A percentile compares a stretch with the other conserved stretches of the same genome.
Evolutionary conservation across 179 eudicot species (phyloP).

Genomic region (Vitellaria paradoxa): DNA sequence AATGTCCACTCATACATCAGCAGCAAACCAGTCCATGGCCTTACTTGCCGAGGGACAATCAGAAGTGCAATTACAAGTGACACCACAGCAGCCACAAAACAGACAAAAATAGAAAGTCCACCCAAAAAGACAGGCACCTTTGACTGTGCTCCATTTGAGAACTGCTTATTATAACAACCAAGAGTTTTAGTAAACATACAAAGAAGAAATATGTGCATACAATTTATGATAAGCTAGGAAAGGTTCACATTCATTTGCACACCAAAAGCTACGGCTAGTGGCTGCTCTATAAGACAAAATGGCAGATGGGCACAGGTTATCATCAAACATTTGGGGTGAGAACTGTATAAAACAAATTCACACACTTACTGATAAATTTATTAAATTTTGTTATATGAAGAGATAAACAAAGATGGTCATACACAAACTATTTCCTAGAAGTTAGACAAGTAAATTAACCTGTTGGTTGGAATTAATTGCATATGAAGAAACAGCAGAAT

Average conservation of each 20-base stretch:
- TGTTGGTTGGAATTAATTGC: slow-evolving; percentile 59
- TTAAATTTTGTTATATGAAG: background rate
- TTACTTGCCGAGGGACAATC: slow-evolving; percentile 84
- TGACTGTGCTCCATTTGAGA: slow-evolving; percentile 49
- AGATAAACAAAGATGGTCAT: background rate
- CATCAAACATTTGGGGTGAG: background rate
- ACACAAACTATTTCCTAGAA: slow-evolving; percentile 1
- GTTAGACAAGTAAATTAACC: slow-evolving; percentile 33
- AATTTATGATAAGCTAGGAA: background rate
- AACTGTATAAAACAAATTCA: too few species aligned
- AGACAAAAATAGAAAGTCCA: slow-evolving; percentile 62
- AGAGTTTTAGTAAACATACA: slow-evolving; percentile 8
- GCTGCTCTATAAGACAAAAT: background rate
- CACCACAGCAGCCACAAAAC: slow-evolving; percentile 56
- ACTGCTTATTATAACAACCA: slow-evolving; percentile 36
- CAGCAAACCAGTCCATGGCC: slow-evolving; percentile 93
- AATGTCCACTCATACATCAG: slow-evolving; percentile 94
- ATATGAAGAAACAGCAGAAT: slow-evolving; percentile 61
- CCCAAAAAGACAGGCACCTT: slow-evolving; percentile 83
- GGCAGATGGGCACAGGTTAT: background rate
- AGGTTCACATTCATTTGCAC: background rate
- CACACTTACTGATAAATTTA: background rate
- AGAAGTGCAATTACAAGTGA: slow-evolving; percentile 66
- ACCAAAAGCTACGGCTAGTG: background rate
- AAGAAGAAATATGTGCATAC: background rate